Percentiles rank a stretch among this genome's conserved stretches.
These are phyloP conservation scores for Pyrus bretschneideri DNA, from an alignment of 306 rosid species.

Conservation along the genomic window DNA sequence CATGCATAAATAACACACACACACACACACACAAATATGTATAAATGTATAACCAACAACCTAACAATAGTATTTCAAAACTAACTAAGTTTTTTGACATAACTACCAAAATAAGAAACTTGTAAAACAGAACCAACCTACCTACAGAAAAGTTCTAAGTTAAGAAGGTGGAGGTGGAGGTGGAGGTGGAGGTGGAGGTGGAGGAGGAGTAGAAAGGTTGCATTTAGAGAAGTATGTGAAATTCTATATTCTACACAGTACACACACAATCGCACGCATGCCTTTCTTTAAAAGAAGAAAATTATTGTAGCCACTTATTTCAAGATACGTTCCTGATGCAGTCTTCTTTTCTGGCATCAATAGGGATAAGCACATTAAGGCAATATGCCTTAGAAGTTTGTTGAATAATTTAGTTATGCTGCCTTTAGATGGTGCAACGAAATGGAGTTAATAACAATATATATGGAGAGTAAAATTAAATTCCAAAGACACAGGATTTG, in stretches of 20 bases:
- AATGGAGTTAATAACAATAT: neutral
- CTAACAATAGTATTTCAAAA: neutral
- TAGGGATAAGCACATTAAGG: no score
- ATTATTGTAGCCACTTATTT: neutral
- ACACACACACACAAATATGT: no score
- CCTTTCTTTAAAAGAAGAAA: neutral
- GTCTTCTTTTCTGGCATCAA: neutral
- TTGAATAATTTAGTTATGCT: neutral
- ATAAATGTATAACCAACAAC: neutral
- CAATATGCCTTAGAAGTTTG: neutral
- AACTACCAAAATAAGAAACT: neutral
- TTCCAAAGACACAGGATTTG: neutral
- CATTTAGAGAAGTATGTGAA: neutral
- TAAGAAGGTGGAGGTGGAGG: neutral
- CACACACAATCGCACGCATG: neutral
- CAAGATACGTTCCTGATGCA: neutral
- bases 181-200: neutral
- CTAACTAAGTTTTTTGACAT: neutral
- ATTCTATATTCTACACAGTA: neutral
- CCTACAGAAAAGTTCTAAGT: neutral
- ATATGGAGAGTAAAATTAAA: neutral
- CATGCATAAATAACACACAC: no score
- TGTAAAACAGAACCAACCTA: neutral
- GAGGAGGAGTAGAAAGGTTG: neutral
- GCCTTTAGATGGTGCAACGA: neutral